Percentiles rank a stretch among this genome's conserved stretches.
These are phyloP conservation scores for Penicillium capsulatum DNA, from an alignment of 2,329 filamentous ascomycete species.

Conservation along the genomic window DNA sequence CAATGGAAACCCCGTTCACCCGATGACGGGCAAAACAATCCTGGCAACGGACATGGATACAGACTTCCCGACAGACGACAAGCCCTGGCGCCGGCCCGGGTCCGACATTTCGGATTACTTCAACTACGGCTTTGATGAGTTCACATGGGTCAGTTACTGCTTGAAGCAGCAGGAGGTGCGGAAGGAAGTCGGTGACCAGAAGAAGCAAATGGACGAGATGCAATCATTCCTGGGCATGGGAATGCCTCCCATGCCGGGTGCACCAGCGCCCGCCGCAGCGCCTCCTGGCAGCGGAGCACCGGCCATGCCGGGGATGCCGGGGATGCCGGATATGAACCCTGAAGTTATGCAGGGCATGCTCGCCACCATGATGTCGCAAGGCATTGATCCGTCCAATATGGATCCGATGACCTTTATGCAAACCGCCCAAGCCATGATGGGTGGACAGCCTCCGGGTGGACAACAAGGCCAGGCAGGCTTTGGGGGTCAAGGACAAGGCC, in stretches of 20 bases:
- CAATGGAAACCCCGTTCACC: conserved; percentile 74
- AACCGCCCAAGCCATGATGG: conserved; percentile 50
- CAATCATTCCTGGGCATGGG: conserved; percentile 55
- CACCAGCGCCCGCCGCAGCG: conserved; percentile 27
- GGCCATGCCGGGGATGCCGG: conserved; percentile 36
- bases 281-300: conserved; percentile 26
- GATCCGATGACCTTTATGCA: conserved; percentile 54
- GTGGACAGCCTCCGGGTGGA: conserved; percentile 38
- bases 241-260: conserved; percentile 46
- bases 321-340: conserved; percentile 50
- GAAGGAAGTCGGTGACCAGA: conserved; percentile 74
- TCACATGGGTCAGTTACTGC: conserved; percentile 94
- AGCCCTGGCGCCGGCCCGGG: conserved; percentile 91
- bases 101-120: conserved; percentile 96
- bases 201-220: conserved; percentile 62
- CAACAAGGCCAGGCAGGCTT: conserved; percentile 36
- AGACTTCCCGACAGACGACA: conserved; percentile 70
- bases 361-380: conserved; percentile 51
- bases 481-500: conserved; percentile 30
- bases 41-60: conserved; percentile 74
- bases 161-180: conserved; percentile 78
- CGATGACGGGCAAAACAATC: conserved; percentile 70
- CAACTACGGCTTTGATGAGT: conserved; percentile 98
- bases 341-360: conserved; percentile 60
- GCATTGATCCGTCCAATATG: conserved; percentile 52